phyloP scores from a whole-genome alignment of 2,329 filamentous ascomycete species.

The Cladosporium colombiae region DNA sequence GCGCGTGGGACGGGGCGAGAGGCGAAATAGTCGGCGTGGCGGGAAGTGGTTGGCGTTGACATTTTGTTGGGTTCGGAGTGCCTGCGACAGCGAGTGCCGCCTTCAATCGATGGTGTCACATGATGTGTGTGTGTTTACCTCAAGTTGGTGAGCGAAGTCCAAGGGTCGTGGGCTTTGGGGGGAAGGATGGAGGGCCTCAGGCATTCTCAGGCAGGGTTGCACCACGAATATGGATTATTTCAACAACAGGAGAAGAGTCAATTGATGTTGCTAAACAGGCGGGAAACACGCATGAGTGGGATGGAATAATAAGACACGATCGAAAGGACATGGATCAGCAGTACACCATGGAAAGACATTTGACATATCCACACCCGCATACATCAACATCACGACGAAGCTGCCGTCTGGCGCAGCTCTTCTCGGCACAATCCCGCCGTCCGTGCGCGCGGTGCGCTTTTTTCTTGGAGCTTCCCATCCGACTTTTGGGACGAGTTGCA shows the following conservation, averaged over 20 bases:
- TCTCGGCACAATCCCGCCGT: not conserved
- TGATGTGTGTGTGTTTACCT: constrained; percentile 13
- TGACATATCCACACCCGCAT: no score
- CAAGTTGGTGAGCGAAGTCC: not conserved
- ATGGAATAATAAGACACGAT: no score
- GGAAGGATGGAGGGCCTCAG: not conserved
- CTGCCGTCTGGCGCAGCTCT: no score
- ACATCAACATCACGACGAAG: no score
- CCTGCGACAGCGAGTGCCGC: constrained; percentile 16
- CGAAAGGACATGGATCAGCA: no score
- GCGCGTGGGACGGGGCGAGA: constrained; percentile 14
- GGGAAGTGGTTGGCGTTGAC: not conserved
- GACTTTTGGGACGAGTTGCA: constrained; percentile 8
- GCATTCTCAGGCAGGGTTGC: not conserved
- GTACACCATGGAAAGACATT: no score
- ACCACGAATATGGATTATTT: no score
- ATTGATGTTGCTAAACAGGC: no score
- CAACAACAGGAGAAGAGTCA: no score
- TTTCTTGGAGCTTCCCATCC: constrained; percentile 12
- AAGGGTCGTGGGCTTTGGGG: constrained; percentile 1
- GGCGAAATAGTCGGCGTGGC: constrained; percentile 18
- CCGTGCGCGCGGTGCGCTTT: not conserved
- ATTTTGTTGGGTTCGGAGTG: not conserved
- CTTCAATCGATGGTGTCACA: constrained; percentile 5
- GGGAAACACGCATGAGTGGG: no score